Evolutionary conservation across 2,329 filamentous ascomycete species (phyloP).

Genomic region (Fusarium penzigii): DNA sequence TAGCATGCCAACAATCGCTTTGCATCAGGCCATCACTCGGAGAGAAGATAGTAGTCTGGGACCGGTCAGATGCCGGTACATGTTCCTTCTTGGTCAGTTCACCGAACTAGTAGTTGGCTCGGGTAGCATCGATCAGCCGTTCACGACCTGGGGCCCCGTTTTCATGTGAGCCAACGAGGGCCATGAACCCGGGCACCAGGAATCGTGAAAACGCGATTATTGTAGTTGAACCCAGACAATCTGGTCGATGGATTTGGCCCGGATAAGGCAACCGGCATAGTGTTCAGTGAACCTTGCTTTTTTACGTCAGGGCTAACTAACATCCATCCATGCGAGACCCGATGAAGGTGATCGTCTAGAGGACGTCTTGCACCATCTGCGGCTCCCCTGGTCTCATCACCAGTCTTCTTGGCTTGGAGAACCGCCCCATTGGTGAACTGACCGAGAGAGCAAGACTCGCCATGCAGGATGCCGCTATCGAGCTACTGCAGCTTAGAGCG

Average conservation of each 20-base stretch:
- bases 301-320: constrained; percentile 20
- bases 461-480: constrained; percentile 31
- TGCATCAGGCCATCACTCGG: constrained; percentile 27
- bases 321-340: constrained; percentile 26
- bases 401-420: constrained; percentile 25
- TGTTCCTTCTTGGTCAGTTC: background rate
- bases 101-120: background rate
- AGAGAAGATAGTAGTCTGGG: constrained; percentile 3
- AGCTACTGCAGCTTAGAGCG: constrained; percentile 25
- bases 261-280: constrained; percentile 10
- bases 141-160: background rate
- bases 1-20: constrained; percentile 18
- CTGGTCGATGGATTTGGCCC: constrained; percentile 2
- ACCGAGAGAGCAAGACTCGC: constrained; percentile 25
- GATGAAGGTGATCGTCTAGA: constrained; percentile 31
- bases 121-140: background rate
- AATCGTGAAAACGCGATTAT: background rate
- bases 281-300: constrained; percentile 18
- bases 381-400: constrained; percentile 33
- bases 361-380: constrained; percentile 30
- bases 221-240: background rate
- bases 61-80: background rate
- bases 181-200: background rate
- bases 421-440: constrained; percentile 25
- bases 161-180: background rate